Evolutionary conservation across 371 early-diverging fungal species (phyloP).

Genomic region (Cokeromyces recurvatus): DNA sequence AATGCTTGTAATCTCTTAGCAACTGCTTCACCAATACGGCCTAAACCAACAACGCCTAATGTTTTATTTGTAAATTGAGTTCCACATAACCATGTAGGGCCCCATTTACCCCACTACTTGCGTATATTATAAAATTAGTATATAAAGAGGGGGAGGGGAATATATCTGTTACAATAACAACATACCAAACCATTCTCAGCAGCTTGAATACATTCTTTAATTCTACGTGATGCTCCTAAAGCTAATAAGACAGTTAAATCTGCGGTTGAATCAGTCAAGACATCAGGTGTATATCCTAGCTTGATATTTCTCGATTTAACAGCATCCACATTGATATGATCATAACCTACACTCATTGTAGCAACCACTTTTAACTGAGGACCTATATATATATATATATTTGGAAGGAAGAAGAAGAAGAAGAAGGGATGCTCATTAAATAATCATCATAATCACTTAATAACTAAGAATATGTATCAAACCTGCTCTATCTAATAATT

Average conservation of each 20-base stretch:
- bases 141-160: too few relatives aligned
- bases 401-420: too few relatives aligned
- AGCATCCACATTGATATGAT: constrained; percentile 67
- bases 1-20: constrained; percentile 70
- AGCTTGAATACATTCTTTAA: constrained; percentile 60
- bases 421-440: neutral
- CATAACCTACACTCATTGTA: constrained; percentile 81
- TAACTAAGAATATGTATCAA: neutral
- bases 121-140: neutral
- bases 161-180: too few relatives aligned
- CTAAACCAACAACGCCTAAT: constrained; percentile 82
- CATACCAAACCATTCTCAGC: constrained; percentile 49
- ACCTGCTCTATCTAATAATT: constrained; percentile 63
- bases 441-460: neutral
- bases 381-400: constrained; percentile 16
- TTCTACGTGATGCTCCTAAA: constrained; percentile 66
- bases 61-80: constrained; percentile 70
- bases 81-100: constrained; percentile 73
- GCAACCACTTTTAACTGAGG: constrained; percentile 59
- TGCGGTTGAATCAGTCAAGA: constrained; percentile 86
- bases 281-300: constrained; percentile 87
- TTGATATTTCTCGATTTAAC: constrained; percentile 43
- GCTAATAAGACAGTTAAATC: constrained; percentile 76
- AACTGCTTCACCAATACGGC: constrained; percentile 80
- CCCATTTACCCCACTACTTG: constrained; percentile 64